Percentiles rank a stretch among this genome's conserved stretches.
These are phyloP conservation scores for Xylaria nigripes DNA, from an alignment of 495 filamentous ascomycete species.

Conservation along the genomic window DNA sequence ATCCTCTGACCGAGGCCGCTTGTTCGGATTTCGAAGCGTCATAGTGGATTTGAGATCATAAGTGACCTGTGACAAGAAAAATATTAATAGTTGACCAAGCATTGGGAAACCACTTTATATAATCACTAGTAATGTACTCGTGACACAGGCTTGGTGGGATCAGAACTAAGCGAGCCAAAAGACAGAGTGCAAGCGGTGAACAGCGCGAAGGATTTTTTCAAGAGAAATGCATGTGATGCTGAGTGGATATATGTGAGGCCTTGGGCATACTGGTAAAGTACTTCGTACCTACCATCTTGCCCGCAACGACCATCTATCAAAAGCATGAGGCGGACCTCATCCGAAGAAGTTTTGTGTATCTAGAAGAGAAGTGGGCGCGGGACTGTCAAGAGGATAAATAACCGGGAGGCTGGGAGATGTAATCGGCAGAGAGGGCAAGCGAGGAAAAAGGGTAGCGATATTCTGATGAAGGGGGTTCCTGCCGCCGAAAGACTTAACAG, in stretches of 20 bases:
- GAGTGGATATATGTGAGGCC: background rate
- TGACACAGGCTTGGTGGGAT: background rate
- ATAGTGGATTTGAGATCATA: background rate
- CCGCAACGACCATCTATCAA: background rate
- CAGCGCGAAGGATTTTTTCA: background rate
- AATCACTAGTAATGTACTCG: background rate
- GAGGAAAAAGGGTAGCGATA: too few species aligned
- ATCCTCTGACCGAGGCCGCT: slow-evolving; percentile 18
- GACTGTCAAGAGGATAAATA: background rate
- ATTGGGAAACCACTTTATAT: background rate
- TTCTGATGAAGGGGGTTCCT: too few species aligned
- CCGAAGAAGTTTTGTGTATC: slow-evolving; percentile 10
- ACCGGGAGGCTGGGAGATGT: background rate
- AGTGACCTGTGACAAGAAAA: background rate
- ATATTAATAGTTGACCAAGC: background rate
- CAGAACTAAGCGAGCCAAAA: background rate
- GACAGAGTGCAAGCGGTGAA: background rate
- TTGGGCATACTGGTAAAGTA: background rate
- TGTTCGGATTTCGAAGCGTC: background rate
- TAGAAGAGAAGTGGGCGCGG: background rate
- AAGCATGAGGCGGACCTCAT: background rate
- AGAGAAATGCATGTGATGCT: background rate
- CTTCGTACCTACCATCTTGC: slow-evolving; percentile 12
- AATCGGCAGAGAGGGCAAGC: background rate
- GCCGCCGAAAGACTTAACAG: too few species aligned